Evolutionary conservation across 202 grass and related monocot genomes (phyloP).

Genomic region (Panicum virgatum): DNA sequence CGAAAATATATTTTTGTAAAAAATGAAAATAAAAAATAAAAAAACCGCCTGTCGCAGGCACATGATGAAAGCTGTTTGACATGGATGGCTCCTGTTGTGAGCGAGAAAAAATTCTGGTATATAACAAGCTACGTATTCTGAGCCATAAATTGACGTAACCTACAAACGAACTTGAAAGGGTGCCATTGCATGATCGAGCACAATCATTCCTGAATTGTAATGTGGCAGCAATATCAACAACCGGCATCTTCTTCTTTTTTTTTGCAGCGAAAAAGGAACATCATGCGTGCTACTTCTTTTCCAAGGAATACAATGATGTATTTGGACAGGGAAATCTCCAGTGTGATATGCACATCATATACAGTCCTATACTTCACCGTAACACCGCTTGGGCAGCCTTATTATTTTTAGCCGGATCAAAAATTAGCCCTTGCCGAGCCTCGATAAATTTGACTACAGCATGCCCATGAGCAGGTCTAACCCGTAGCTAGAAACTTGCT

Average conservation of each 20-base stretch:
- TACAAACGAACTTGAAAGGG: background rate
- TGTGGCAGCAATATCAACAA: background rate
- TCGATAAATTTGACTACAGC: background rate
- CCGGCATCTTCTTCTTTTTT: slow-evolving; percentile 11
- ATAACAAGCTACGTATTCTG: background rate
- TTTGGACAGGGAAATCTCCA: background rate
- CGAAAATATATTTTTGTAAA: too few species aligned
- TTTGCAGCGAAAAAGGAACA: background rate
- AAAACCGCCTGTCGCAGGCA: background rate
- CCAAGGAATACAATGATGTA: background rate
- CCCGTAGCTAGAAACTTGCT: too few species aligned
- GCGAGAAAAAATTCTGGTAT: background rate
- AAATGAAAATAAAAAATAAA: too few species aligned
- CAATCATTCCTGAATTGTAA: background rate
- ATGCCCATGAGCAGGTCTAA: too few species aligned
- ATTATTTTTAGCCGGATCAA: background rate
- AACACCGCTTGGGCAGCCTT: background rate
- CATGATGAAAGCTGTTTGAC: background rate
- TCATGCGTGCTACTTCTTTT: background rate
- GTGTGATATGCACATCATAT: slow-evolving; percentile 12
- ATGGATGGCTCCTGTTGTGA: background rate
- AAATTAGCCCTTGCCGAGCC: background rate
- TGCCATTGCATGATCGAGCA: background rate
- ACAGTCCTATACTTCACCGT: background rate
- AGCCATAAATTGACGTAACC: background rate